Conservation (phyloP, 768 basidiomycete genomes). For the Hericium alpestre region DNA sequence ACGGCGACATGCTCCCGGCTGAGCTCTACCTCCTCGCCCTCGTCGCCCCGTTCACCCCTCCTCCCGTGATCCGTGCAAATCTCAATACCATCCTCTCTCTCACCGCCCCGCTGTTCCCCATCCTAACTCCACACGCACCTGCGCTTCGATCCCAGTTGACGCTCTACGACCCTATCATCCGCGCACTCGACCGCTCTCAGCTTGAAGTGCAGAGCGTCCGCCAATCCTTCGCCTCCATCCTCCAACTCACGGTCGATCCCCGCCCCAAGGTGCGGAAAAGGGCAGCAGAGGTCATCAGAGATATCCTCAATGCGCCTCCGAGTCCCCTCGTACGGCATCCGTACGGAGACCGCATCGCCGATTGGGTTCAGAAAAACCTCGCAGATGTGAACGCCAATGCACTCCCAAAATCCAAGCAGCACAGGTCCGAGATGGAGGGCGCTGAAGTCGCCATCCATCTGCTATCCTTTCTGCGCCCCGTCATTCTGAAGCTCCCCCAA, state of each 20-base stretch:
- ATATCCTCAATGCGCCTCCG: constrained; percentile 67
- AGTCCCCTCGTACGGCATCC: constrained; percentile 74
- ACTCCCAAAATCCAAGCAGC: constrained; percentile 49
- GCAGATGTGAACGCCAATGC: constrained; percentile 54
- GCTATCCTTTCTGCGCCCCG: constrained; percentile 60
- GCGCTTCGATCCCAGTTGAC: constrained; percentile 80
- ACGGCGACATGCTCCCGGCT: constrained; percentile 74
- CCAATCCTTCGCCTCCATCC: constrained; percentile 75
- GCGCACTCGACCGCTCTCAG: constrained; percentile 59
- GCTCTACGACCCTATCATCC: constrained; percentile 59
- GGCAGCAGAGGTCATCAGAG: constrained; percentile 77
- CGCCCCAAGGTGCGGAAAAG: constrained; percentile 91
- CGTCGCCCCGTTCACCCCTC: constrained; percentile 65
- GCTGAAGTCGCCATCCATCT: constrained; percentile 71
- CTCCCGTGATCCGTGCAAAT: constrained; percentile 73
- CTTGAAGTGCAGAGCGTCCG: constrained; percentile 59
- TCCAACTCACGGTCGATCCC: constrained; percentile 76
- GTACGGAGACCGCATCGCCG: constrained; percentile 70
- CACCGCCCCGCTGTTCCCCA: constrained; percentile 70
- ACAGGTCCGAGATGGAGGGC: constrained; percentile 42
- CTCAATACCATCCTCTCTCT: constrained; percentile 59
- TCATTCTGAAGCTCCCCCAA: constrained; percentile 49
- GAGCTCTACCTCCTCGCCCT: constrained; percentile 77
- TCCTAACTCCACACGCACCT: constrained; percentile 54
- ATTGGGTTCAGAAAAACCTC: constrained; percentile 65